phyloP scores from a whole-genome alignment of 371 early-diverging fungal genomes.

The Syncephalastrum monosporum region DNA sequence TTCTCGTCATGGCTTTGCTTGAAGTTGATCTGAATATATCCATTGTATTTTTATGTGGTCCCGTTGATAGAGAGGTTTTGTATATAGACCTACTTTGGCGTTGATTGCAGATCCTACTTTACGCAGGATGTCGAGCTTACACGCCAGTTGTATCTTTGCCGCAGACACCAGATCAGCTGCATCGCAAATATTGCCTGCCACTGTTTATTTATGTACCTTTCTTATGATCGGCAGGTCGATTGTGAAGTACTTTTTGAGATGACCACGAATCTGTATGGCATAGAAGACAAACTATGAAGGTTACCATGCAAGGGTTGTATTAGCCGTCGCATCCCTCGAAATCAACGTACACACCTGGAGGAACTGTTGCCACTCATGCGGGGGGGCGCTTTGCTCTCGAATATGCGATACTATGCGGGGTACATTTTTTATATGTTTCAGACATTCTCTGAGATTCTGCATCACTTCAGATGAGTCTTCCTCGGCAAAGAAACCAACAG shows the following conservation, averaged over 20 bases:
- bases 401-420: conserved; percentile 52
- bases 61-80: neutral
- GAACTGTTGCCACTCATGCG: conserved; percentile 70
- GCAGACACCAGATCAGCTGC: too few relatives aligned
- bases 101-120: conserved; percentile 60
- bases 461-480: conserved; percentile 29
- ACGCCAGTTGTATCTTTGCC: conserved; percentile 5
- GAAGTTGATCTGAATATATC: conserved; percentile 67
- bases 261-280: conserved; percentile 48
- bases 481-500: conserved; percentile 50
- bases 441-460: conserved; percentile 31
- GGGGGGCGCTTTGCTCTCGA: conserved; percentile 42
- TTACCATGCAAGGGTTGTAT: neutral
- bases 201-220: too few relatives aligned
- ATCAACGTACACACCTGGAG: conserved; percentile 48
- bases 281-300: conserved; percentile 59
- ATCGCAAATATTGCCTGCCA: too few relatives aligned
- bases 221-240: conserved; percentile 23
- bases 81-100: conserved; percentile 23
- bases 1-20: conserved; percentile 57
- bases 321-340: neutral
- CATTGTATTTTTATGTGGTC: neutral
- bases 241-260: conserved; percentile 22
- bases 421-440: conserved; percentile 66
- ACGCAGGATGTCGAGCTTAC: conserved; percentile 36